Conservation (phyloP, 139 green algal species). For the Chlorokybus atmophyticus region DNA sequence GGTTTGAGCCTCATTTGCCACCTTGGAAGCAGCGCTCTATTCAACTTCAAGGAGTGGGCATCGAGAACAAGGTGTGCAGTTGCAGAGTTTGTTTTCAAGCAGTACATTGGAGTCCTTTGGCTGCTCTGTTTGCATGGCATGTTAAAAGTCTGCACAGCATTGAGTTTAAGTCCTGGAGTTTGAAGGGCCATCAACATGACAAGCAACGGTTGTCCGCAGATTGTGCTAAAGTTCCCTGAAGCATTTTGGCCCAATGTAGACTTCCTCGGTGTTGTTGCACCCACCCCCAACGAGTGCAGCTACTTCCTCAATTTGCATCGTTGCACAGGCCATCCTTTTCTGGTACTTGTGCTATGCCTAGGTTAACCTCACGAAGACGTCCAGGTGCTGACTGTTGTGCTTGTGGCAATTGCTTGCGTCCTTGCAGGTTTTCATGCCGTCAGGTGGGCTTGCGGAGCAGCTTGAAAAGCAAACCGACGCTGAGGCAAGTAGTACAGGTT, state of each 20-base stretch:
- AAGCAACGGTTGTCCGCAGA: too few relatives aligned
- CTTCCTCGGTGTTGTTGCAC: slow-evolving; percentile 23
- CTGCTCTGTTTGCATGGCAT: too few relatives aligned
- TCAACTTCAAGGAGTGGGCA: slow-evolving; percentile 11
- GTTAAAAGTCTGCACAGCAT: too few relatives aligned
- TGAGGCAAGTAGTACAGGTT: slow-evolving; percentile 9
- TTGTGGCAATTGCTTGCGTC: background rate
- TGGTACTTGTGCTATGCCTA: slow-evolving; percentile 1
- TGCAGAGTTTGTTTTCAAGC: too few relatives aligned
- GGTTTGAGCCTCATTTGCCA: slow-evolving; percentile 19
- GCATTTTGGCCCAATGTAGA: slow-evolving; percentile 27
- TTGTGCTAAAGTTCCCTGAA: slow-evolving; percentile 13
- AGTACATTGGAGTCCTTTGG: too few relatives aligned
- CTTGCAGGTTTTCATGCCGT: slow-evolving; percentile 20
- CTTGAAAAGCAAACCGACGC: slow-evolving; percentile 20
- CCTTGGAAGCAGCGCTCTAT: slow-evolving; percentile 14
- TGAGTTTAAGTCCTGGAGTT: too few relatives aligned
- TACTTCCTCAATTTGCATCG: slow-evolving; percentile 32
- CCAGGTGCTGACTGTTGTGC: background rate
- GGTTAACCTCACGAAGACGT: background rate
- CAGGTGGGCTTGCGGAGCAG: slow-evolving; percentile 15
- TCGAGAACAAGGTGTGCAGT: slow-evolving; percentile 26
- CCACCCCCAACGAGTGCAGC: slow-evolving; percentile 21
- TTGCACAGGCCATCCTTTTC: slow-evolving; percentile 5
- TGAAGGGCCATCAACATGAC: too few relatives aligned